A percentile compares a stretch with the other conserved stretches of the same genome.
Evolutionary conservation across 2,329 filamentous ascomycete species (phyloP).

Genomic region (Diatrype stigma): DNA sequence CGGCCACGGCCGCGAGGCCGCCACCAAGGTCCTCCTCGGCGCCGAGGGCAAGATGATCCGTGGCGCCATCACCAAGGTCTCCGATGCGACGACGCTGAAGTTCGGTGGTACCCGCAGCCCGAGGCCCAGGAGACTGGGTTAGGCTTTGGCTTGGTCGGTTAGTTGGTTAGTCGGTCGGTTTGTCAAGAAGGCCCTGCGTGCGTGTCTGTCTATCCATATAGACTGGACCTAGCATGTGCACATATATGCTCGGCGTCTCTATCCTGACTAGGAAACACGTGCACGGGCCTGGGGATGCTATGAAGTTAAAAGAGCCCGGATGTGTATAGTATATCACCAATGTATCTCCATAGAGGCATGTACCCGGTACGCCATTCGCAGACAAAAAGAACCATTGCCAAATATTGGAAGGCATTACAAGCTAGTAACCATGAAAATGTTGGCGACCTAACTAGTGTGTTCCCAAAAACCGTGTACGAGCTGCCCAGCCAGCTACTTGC

Average conservation of each 20-base stretch:
- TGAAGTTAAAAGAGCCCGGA: neutral
- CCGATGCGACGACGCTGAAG: conserved; percentile 86
- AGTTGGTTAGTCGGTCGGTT: too few relatives aligned
- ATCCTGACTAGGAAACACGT: neutral
- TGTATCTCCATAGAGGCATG: neutral
- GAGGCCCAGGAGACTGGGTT: conserved; percentile 71
- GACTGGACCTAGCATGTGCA: too few relatives aligned
- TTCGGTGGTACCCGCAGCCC: conserved; percentile 90
- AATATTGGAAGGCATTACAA: neutral
- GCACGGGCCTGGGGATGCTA: neutral
- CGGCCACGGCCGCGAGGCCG: conserved; percentile 80
- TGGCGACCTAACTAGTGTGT: too few relatives aligned
- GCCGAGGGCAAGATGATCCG: conserved; percentile 75
- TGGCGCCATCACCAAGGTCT: conserved; percentile 70
- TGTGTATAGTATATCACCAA: neutral
- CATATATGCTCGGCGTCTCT: neutral
- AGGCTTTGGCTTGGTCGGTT: neutral
- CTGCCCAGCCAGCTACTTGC: neutral
- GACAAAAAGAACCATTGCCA: too few relatives aligned
- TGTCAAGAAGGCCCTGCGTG: too few relatives aligned
- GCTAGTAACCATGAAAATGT: neutral
- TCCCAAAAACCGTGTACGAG: too few relatives aligned
- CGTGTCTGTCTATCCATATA: too few relatives aligned
- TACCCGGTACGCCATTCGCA: neutral
- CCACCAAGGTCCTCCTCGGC: conserved; percentile 83